phyloP scores from a whole-genome alignment of 2,329 filamentous ascomycete species.

The Magnaporthales sp. region DNA sequence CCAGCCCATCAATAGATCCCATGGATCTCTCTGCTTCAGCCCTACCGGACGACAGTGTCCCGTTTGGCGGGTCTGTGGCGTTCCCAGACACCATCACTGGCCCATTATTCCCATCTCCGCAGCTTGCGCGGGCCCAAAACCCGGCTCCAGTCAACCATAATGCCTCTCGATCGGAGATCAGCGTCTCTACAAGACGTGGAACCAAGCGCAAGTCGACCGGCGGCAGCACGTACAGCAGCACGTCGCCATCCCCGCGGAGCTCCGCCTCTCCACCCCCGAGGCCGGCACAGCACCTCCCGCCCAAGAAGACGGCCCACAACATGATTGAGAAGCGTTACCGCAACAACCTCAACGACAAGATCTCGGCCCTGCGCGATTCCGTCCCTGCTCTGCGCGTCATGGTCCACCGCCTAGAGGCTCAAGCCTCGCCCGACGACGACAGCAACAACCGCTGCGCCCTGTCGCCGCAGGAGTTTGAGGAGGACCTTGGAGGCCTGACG shows the following conservation, averaged over 20 bases:
- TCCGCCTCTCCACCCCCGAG: constrained; percentile 13
- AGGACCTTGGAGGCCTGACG: constrained; percentile 27
- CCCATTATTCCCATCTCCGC: constrained; percentile 15
- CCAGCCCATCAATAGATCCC: constrained; percentile 26
- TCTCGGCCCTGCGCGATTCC: constrained; percentile 64
- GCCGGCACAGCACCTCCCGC: constrained; percentile 11
- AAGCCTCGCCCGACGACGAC: constrained; percentile 28
- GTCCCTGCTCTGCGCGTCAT: constrained; percentile 46
- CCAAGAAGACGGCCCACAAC: constrained; percentile 75
- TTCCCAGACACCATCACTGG: constrained; percentile 13
- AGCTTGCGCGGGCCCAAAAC: constrained; percentile 10
- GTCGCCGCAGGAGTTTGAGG: constrained; percentile 4
- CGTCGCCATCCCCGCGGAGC: constrained; percentile 10
- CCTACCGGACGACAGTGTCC: constrained; percentile 10
- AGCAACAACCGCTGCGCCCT: constrained; percentile 8
- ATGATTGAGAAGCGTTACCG: constrained; percentile 81
- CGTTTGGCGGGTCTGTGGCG: constrained; percentile 15
- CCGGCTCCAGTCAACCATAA: constrained; percentile 7
- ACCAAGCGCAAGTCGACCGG: constrained; percentile 23
- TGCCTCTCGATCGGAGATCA: neutral
- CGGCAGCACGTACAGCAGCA: constrained; percentile 6
- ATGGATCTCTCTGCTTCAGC: constrained; percentile 18
- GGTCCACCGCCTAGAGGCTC: constrained; percentile 27
- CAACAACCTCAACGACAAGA: constrained; percentile 78
- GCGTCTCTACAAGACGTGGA: constrained; percentile 1